phyloP scores from a whole-genome alignment of 352 stramenopile species.

The Phytopythium vexans region DNA sequence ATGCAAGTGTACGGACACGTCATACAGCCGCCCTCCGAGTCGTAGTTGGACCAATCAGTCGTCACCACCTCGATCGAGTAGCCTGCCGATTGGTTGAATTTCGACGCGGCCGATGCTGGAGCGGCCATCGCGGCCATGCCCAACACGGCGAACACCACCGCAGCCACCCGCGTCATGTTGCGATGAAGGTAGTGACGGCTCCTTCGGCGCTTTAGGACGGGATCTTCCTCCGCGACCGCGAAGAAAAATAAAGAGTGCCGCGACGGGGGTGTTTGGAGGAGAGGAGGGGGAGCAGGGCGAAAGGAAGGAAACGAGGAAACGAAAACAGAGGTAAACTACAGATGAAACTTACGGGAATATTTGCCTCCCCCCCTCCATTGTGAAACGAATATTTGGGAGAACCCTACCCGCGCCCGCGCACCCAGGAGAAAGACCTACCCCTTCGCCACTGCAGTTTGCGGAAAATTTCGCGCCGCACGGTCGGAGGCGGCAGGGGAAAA shows the following conservation, averaged over 20 bases:
- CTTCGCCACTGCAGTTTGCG: too few species aligned
- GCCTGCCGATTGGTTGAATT: conserved; percentile 66
- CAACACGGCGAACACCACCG: conserved; percentile 12
- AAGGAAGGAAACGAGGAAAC: conserved; percentile 6
- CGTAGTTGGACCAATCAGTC: conserved; percentile 82
- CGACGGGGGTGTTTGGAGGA: neutral
- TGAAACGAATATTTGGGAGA: too few species aligned
- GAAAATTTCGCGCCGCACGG: too few species aligned
- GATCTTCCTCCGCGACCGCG: conserved; percentile 6
- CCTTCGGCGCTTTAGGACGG: too few species aligned
- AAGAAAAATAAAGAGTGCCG: conserved; percentile 39
- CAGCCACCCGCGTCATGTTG: conserved; percentile 7
- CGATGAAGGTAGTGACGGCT: neutral
- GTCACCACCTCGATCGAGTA: conserved; percentile 74
- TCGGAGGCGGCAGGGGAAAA: too few species aligned
- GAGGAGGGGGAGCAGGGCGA: conserved; percentile 7
- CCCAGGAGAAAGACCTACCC: too few species aligned
- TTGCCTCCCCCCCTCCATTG: too few species aligned
- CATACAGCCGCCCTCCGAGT: conserved; percentile 73
- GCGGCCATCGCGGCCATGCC: conserved; percentile 15
- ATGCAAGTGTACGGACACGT: conserved; percentile 88
- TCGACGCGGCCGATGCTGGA: conserved; percentile 18
- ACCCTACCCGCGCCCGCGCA: too few species aligned
- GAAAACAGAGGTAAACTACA: conserved; percentile 18
- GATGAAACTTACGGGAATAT: conserved; percentile 6